Evolutionary conservation across 1,284 basidiomycete species (phyloP), one percentile per base, ranked within the genome.

Genomic region (Binderoboletus segoi): DNA sequence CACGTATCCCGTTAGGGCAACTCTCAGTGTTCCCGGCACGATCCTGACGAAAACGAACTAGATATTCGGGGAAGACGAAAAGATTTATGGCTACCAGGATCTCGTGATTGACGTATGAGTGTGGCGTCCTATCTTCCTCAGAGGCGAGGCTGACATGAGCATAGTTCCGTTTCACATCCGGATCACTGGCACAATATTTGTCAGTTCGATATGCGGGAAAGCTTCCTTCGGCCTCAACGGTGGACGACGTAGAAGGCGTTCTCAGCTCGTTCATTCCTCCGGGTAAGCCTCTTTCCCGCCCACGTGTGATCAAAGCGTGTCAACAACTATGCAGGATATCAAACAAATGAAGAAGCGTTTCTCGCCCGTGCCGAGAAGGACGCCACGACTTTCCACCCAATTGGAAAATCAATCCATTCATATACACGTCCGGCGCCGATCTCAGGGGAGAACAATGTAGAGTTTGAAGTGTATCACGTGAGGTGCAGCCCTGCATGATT

Each of bases 61-160:
- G 83, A 94, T 98, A 72, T 98, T 90, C 70, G 96, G 96, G 51
- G 93, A 98, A 67, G 91, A 96, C 54, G 95, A 99, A 77, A 96
- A 89, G 74, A 90, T 99, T 63, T 99, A 96, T 72, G 96, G 96
- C 3, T 99, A 98, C 76, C 82, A 85, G 60, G 87, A 88, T 66
- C 78, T 98, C 53, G 74, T 82, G 33, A 88, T 97, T 63, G 85
- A 96, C 71, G 94, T 96, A 68, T 63, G 88, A 75, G 41, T 21
- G 13, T 32, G 51, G 28, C 12, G 12, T 37, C 45, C 11, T 33
- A 48, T 46, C 54, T 28, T 57, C 49, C 37, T 48, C 33, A 8
- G 49, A 23, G 49, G 35, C 16, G 20, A 38, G 38, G 33, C 55
- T 58, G 42, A 68, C 51, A 38, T 24, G 51, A 20, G 12, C 53